Base-by-base conservation (phyloP, 2,329 filamentous ascomycete genomes). In the Triangularia verruculosa region DNA sequence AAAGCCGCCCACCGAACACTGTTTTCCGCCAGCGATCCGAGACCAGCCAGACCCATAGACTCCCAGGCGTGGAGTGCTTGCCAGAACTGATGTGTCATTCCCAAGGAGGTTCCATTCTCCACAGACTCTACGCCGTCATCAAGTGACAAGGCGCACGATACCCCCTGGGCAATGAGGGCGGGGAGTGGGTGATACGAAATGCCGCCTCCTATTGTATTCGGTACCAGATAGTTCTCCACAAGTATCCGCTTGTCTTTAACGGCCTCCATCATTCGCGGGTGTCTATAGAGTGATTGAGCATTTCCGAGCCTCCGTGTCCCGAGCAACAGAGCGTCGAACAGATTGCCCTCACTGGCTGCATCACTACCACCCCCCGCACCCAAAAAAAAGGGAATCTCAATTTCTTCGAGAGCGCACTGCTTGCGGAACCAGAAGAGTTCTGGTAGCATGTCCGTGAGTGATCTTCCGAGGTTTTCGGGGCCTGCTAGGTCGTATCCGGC, bases 341-440 rank as follows among this genome's bases (percentile, higher is more conserved):
- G 83, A 75, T 97, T 97, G 66, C 78, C 72, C 72, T 97, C 93
- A 0, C 90, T 89, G 20, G 81, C 82, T 69, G 87, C 88, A 27
- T 92, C 93, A 66, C 81, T 78, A 24, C 92, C 92, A 77, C 97
- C 93, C 68, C 93, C 94, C 0, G 94, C 93, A 74, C 97, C 93
- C 79, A 98, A 96, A 80, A 96, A 96, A 80, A 97, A 97, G 0
- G 94, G 94, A 9, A 99, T 87, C 57, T 92, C 86, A 39, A 97
- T 85, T 2, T 85, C 86, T 71, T 92, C 89, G 72, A 91, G 83
- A 0, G 86, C 85, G 74, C 93, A 97, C 70, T 89, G 86, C 75
- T 94, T 93, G 68, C 89, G 88, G 82, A 98, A 97, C 92, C 92
- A 97, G 76, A 97, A 94, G 0, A 98, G 80, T 72, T 96, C 87